A percentile compares a stretch with the other conserved stretches of the same genome.
Evolutionary conservation across 2,329 filamentous ascomycete species (phyloP).

Genomic region (Ophidiomyces ophidiicola): DNA sequence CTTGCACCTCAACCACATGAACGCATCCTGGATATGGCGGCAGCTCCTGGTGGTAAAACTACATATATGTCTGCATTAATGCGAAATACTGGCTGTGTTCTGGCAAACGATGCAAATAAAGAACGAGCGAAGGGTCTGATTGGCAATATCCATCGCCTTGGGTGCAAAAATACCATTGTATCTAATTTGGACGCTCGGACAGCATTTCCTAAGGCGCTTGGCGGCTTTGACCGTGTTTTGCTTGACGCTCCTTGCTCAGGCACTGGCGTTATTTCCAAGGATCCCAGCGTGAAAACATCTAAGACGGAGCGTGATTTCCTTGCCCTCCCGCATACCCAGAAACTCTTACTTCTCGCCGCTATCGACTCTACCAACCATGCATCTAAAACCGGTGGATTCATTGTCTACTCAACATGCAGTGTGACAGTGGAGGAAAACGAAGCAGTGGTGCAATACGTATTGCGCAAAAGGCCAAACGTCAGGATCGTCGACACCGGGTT

Average conservation of each 20-base stretch:
- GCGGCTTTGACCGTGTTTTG: constrained; percentile 87
- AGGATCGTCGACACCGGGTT: constrained; percentile 85
- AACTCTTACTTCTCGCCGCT: constrained; percentile 80
- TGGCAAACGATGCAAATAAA: constrained; percentile 95
- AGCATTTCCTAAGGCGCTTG: constrained; percentile 87
- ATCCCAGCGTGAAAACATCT: constrained; percentile 94
- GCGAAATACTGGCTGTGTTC: constrained; percentile 91
- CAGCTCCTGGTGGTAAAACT: constrained; percentile 90
- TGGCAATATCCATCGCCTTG: constrained; percentile 91
- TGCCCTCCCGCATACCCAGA: constrained; percentile 83
- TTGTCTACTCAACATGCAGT: constrained; percentile 94
- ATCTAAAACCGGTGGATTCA: constrained; percentile 84
- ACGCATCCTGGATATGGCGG: constrained; percentile 85
- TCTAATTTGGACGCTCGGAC: constrained; percentile 82
- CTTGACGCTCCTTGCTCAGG: constrained; percentile 93
- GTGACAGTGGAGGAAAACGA: constrained; percentile 93
- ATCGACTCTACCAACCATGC: constrained; percentile 90
- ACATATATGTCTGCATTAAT: constrained; percentile 93
- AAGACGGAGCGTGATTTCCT: constrained; percentile 95
- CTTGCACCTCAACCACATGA: constrained; percentile 88
- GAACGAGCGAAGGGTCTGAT: constrained; percentile 90
- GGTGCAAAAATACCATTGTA: constrained; percentile 85
- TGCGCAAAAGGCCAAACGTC: constrained; percentile 84
- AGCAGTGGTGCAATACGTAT: constrained; percentile 82
- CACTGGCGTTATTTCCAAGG: constrained; percentile 95